Conservation (phyloP, 805 yeast species). For the Kockiozyma suomiensis region DNA sequence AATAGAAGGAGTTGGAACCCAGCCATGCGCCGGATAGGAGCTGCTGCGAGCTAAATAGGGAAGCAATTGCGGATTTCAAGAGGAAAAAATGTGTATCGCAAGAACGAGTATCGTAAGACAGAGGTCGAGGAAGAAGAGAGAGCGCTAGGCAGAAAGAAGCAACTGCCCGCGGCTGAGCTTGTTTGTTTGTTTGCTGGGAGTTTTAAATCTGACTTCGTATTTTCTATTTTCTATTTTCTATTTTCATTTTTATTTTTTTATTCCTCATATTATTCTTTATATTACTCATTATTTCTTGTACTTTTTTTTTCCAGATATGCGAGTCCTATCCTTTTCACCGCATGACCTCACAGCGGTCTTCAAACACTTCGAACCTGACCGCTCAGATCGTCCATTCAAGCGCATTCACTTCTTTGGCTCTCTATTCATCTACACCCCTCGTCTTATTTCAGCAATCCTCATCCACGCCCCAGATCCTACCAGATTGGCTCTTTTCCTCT, state of each 20-base stretch:
- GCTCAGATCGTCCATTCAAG: background rate
- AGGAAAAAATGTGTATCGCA: no score
- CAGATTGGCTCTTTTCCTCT: background rate
- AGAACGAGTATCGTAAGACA: background rate
- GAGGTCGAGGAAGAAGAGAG: no score
- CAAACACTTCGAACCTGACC: background rate
- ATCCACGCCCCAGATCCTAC: background rate
- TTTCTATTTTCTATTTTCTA: background rate
- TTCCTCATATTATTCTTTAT: background rate
- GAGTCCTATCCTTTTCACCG: background rate
- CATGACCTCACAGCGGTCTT: background rate
- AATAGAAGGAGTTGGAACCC: conserved; percentile 42
- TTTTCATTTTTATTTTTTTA: no score
- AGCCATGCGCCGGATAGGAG: conserved; percentile 13
- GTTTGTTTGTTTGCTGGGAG: background rate
- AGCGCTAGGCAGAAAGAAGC: no score
- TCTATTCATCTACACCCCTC: background rate
- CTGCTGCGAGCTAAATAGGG: background rate
- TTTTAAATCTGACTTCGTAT: background rate
- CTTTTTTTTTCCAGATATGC: background rate
- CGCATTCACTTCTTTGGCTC: background rate
- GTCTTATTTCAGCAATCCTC: background rate
- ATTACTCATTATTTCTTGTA: background rate
- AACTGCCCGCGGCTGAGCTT: no score
- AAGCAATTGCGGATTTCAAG: background rate